Conservation (phyloP, 306 rosid genomes). For the Erythrophleum fordii region DNA sequence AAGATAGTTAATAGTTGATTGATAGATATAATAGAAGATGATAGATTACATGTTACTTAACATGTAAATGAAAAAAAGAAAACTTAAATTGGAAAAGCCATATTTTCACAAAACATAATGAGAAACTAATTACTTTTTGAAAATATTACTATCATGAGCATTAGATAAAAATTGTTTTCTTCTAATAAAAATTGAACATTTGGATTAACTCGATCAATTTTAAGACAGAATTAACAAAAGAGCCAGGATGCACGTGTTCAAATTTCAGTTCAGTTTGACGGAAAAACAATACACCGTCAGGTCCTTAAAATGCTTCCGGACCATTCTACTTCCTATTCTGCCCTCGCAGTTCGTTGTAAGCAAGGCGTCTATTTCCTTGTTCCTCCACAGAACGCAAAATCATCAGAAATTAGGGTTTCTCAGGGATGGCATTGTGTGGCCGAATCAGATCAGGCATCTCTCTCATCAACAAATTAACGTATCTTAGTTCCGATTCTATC, state of each 20-base stretch:
- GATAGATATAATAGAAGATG: too few relatives aligned
- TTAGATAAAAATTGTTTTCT: too few relatives aligned
- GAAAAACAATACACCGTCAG: not conserved
- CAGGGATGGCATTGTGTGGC: slow-evolving; percentile 60
- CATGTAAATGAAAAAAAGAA: too few relatives aligned
- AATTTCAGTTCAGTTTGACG: not conserved
- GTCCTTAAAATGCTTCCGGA: not conserved
- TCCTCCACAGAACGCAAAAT: not conserved
- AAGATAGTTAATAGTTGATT: too few relatives aligned
- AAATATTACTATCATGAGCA: too few relatives aligned
- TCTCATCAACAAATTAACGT: slow-evolving; percentile 47
- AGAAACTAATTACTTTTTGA: too few relatives aligned
- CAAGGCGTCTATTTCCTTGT: not conserved
- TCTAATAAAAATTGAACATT: too few relatives aligned
- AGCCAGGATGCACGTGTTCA: not conserved
- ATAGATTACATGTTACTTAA: too few relatives aligned
- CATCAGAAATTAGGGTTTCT: slow-evolving; percentile 57
- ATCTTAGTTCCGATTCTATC: slow-evolving; percentile 45
- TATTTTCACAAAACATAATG: too few relatives aligned
- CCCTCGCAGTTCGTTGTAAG: not conserved
- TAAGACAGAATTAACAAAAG: not conserved
- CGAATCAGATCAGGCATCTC: slow-evolving; percentile 72
- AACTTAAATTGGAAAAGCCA: too few relatives aligned
- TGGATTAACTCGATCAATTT: not conserved
- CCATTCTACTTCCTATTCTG: not conserved